Conservation (phyloP, 371 early-diverging fungal species). For the Fennellomyces sp. region DNA sequence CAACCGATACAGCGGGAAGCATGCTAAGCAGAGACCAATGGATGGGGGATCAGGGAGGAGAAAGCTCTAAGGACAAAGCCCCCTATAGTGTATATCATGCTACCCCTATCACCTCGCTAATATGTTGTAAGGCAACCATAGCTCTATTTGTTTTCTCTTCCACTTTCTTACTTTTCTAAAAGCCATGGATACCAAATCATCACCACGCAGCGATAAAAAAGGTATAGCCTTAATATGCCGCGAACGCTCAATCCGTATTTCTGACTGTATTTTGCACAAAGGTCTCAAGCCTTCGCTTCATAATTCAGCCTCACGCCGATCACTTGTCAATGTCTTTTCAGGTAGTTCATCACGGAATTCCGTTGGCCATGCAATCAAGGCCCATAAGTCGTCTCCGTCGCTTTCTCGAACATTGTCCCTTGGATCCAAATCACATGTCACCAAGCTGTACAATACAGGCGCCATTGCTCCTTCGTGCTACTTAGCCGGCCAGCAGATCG, state of each 20-base stretch:
- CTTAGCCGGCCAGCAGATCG: slow-evolving; percentile 7
- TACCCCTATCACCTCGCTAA: not conserved
- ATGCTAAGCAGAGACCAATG: too few species aligned
- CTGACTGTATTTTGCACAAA: not conserved
- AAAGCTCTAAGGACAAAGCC: too few species aligned
- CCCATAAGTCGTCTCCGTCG: slow-evolving; percentile 26
- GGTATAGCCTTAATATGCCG: not conserved
- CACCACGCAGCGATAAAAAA: not conserved
- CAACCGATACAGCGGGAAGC: too few species aligned
- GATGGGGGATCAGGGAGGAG: not conserved
- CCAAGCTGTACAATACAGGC: slow-evolving; percentile 29
- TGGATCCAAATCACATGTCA: slow-evolving; percentile 21
- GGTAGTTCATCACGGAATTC: not conserved
- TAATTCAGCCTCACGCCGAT: slow-evolving; percentile 14
- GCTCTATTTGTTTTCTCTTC: not conserved
- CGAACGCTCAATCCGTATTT: too few species aligned
- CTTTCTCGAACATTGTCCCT: slow-evolving; percentile 23
- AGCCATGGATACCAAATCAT: not conserved
- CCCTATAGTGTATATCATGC: not conserved
- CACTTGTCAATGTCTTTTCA: slow-evolving; percentile 16
- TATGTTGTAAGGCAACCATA: not conserved
- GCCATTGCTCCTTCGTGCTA: slow-evolving; percentile 12
- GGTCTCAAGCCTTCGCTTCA: not conserved
- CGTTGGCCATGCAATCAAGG: slow-evolving; percentile 8
- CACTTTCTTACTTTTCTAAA: not conserved